These are phyloP conservation scores for Hypoxylon fuscum DNA, from an alignment of 495 filamentous ascomycete species.

Conservation along the genomic window DNA sequence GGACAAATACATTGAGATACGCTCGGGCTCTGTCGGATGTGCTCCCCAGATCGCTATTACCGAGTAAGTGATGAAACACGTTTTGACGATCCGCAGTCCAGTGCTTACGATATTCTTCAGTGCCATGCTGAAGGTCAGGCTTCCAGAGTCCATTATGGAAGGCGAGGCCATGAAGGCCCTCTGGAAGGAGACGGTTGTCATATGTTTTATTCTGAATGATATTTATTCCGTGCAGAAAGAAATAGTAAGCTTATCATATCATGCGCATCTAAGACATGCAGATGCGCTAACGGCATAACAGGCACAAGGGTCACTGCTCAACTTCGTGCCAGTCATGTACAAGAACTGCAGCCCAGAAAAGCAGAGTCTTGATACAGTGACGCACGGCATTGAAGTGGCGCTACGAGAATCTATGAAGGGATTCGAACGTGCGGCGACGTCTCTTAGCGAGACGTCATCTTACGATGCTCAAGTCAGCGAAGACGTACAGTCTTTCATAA, in stretches of 20 bases:
- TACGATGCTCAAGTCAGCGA: conserved; percentile 26
- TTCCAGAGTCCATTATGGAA: conserved; percentile 43
- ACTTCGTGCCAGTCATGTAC: conserved; percentile 41
- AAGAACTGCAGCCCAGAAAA: conserved; percentile 28
- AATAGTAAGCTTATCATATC: conserved; percentile 37
- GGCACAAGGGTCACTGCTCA: conserved; percentile 40
- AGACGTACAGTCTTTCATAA: conserved; percentile 35
- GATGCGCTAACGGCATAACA: conserved; percentile 7
- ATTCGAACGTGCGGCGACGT: conserved; percentile 33
- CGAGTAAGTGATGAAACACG: conserved; percentile 33
- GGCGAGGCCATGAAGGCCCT: conserved; percentile 35
- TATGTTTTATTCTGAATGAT: conserved; percentile 44
- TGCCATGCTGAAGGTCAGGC: conserved; percentile 40
- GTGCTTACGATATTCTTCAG: conserved; percentile 20
- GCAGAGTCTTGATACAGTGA: conserved; percentile 30
- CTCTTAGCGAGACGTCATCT: conserved; percentile 18
- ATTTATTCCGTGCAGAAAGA: conserved; percentile 44
- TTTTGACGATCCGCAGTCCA: not conserved
- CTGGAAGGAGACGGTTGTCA: conserved; percentile 39
- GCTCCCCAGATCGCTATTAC: conserved; percentile 43
- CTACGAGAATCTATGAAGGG: conserved; percentile 25
- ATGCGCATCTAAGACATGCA: not conserved
- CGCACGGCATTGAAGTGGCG: conserved; percentile 19
- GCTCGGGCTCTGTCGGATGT: conserved; percentile 42
- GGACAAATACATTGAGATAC: conserved; percentile 38